phyloP scores from a whole-genome alignment of 2,329 filamentous ascomycete species.

The Trichoderma koningii region DNA sequence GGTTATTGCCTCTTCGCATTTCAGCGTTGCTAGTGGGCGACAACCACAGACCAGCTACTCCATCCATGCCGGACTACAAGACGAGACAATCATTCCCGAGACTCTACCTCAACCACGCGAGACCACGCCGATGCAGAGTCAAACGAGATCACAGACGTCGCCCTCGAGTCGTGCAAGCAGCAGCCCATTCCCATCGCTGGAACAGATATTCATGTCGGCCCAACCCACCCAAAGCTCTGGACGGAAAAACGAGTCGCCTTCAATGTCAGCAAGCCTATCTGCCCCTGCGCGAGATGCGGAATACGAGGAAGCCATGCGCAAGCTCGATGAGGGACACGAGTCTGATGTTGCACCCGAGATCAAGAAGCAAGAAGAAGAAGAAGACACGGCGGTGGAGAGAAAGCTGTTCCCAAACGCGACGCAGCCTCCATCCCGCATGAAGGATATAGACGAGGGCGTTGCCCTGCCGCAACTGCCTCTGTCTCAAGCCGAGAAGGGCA shows the following conservation, averaged over 20 bases:
- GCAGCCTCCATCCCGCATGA: slow-evolving; percentile 33
- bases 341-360: slow-evolving; percentile 34
- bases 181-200: slow-evolving; percentile 41
- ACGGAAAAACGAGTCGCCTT: slow-evolving; percentile 29
- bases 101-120: slow-evolving; percentile 30
- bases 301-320: slow-evolving; percentile 50
- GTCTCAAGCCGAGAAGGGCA: slow-evolving; percentile 28
- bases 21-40: slow-evolving; percentile 51
- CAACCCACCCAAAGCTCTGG: slow-evolving; percentile 41
- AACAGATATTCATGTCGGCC: slow-evolving; percentile 48
- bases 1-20: slow-evolving; percentile 34
- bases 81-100: slow-evolving; percentile 33
- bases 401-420: slow-evolving; percentile 40
- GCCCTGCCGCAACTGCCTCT: slow-evolving; percentile 14
- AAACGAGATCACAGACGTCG: slow-evolving; percentile 11
- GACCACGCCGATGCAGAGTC: slow-evolving; percentile 25
- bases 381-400: slow-evolving; percentile 4
- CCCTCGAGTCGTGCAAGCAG: slow-evolving; percentile 33
- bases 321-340: slow-evolving; percentile 41
- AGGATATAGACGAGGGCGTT: slow-evolving; percentile 3
- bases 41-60: slow-evolving; percentile 50
- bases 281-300: slow-evolving; percentile 39
- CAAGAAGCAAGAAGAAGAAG: slow-evolving; percentile 34
- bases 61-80: slow-evolving; percentile 37
- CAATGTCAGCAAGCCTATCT: not conserved